Base-by-base conservation (phyloP, 352 stramenopile genomes). In the Globisporangium carolinianum region DNA sequence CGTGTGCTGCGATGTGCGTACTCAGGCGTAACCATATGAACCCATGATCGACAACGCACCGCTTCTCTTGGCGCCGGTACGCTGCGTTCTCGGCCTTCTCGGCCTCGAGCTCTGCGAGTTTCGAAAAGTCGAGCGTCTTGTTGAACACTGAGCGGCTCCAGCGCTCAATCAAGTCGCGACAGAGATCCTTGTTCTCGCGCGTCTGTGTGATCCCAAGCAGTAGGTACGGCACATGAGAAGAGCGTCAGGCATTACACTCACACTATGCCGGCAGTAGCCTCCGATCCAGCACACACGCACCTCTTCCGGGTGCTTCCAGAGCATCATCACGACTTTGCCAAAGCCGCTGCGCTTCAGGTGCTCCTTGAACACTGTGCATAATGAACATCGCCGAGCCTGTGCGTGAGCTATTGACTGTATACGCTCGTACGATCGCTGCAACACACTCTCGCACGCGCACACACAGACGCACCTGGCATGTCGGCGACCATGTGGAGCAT, bases 111-210 rank as follows among this genome's bases (percentile, higher is more conserved):
- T 95, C 86, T 3, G 81, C 79, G 45, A 94, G 62, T 55, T 95
- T 95, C 0, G 83, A 93, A 58, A 83, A 95, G 62, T 95, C 86
- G 11, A 94, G 61, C 36, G 83, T 94, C 65, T 95, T 95, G 68
- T 92, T 89, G 60, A 95, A 95, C 17, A 95, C 86, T 0, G 83
- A 85, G 38, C 86, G 86, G 43, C 86, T 95, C 86, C 86, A 95
- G 48, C 82, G 81, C 65, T 95, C 86, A 24, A 95, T 86, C 55
- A 95, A 61, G 55, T 82, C 82, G 24, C 83, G 82, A 14, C 86
- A 95, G 8, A 95, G 63, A 17, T 93, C 86, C 62, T 95, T 95
- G 72, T 95, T 95, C 37, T 92, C 81, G 6, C 63, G 71, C 0
- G 81, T 95, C 86, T 94, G 51, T 32, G 24, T 32, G 24, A 32